A percentile compares a stretch with the other conserved stretches of the same genome.
Evolutionary conservation across 2,329 filamentous ascomycete genomes (phyloP).

Genomic region (Tympanopsis confertula): DNA sequence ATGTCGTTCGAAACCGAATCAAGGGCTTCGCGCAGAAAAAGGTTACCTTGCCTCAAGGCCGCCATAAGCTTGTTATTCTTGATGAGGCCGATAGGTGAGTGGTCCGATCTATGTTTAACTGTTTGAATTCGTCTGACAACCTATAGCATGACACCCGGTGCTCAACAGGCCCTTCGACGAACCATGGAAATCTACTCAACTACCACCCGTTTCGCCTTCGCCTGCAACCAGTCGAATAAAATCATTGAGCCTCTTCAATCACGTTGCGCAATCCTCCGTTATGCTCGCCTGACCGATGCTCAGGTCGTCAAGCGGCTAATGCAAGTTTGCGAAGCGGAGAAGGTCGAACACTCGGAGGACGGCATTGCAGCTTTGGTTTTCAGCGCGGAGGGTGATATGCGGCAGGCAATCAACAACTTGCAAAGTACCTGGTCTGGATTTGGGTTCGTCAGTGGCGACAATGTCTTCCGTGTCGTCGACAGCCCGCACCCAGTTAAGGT

Average conservation of each 20-base stretch:
- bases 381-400: constrained; percentile 95
- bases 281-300: constrained; percentile 79
- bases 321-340: constrained; percentile 87
- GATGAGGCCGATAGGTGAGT: constrained; percentile 77
- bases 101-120: too few relatives aligned
- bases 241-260: constrained; percentile 99
- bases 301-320: constrained; percentile 84
- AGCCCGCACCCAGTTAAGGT: constrained; percentile 96
- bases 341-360: constrained; percentile 83
- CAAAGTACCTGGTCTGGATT: constrained; percentile 90
- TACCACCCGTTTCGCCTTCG: constrained; percentile 93
- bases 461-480: constrained; percentile 96
- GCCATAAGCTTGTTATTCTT: constrained; percentile 93
- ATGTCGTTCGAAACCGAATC: constrained; percentile 92
- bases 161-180: constrained; percentile 83
- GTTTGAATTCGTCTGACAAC: too few relatives aligned
- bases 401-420: constrained; percentile 96
- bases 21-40: constrained; percentile 99
- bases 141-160: constrained; percentile 88
- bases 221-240: constrained; percentile 97
- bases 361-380: constrained; percentile 93
- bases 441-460: constrained; percentile 92
- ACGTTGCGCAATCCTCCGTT: constrained; percentile 91
- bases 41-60: constrained; percentile 78
- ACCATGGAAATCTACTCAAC: constrained; percentile 99